Evolutionary conservation across 257 asterid genomes (phyloP), one percentile per base, ranked within the genome.

Genomic region (Solanum phureja): DNA sequence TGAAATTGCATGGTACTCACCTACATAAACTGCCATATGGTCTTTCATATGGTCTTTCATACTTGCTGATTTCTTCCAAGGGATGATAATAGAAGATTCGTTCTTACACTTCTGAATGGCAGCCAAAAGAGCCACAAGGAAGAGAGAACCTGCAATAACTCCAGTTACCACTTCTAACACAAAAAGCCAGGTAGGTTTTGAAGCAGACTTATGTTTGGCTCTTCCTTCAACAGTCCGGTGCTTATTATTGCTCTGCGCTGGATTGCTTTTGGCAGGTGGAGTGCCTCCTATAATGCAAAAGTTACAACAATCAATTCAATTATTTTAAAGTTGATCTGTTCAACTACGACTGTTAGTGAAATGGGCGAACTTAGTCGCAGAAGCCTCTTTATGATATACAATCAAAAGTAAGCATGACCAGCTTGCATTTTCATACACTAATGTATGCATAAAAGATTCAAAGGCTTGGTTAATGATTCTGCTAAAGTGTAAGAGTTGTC

Each of bases 51-150:
- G 91, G 86, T 95, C 98, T 90, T 90, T 95, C 88, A 93, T 52
- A 84, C 98, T 95, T 46, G 92, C 90, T 33, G 98, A 96, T 89
- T 93, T 97, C 93, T 92, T 97, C 99, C 99, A 95, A 5, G 98
- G 98, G 86, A 93, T 95, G 75, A 95, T 92, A 85, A 95, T 92
- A 1, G 98, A 94, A 83, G 98, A 94, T 88, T 90, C 93, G 24
- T 87, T 90, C 90, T 94, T 95, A 91, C 92, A 96, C 92, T 91
- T 96, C 83, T 89, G 93, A 90, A 89, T 81, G 40, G 92, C 92
- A 34, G 98, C 90, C 37, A 94, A 72, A 89, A 96, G 58, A 88
- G 94, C 96, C 84, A 93, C 87, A 3, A 94, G 81, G 85, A 97
- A 91, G 68, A 97, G 93, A 88, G 91, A 87, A 84, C 98, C 94